phyloP scores from a whole-genome alignment of 1,284 basidiomycete species.

The Somion occarium region DNA sequence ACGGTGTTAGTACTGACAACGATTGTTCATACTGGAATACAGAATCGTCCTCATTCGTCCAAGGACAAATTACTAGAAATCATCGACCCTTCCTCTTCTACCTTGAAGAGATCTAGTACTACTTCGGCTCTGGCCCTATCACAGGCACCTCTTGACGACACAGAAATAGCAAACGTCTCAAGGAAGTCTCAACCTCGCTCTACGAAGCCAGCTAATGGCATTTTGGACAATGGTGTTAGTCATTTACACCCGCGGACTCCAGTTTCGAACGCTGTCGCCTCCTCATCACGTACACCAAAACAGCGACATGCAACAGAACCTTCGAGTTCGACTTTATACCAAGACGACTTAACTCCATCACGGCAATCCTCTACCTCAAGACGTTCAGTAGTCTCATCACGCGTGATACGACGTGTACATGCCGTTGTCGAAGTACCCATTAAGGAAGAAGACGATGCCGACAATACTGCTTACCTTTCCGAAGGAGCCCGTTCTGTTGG shows the following conservation, averaged over 20 bases:
- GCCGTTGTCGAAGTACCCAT: conserved; percentile 40
- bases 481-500: conserved; percentile 4
- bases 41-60: too few species aligned
- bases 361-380: background rate
- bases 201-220: background rate
- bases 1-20: too few species aligned
- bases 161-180: background rate
- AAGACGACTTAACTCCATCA: background rate
- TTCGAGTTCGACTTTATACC: background rate
- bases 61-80: too few species aligned
- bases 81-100: background rate
- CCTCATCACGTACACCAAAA: background rate
- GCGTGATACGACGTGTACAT: conserved; percentile 38
- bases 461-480: conserved; percentile 18
- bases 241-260: background rate
- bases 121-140: background rate
- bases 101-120: background rate
- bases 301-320: background rate
- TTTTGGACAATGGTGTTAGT: background rate
- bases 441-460: conserved; percentile 42
- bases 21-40: too few species aligned
- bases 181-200: background rate
- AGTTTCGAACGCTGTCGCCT: background rate
- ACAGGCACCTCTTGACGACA: background rate
- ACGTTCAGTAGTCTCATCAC: conserved; percentile 16